A percentile compares a stretch with the other conserved stretches of the same genome.
Conservation (phyloP, 768 basidiomycete species). For the Candolleomyces aberdarensis region DNA sequence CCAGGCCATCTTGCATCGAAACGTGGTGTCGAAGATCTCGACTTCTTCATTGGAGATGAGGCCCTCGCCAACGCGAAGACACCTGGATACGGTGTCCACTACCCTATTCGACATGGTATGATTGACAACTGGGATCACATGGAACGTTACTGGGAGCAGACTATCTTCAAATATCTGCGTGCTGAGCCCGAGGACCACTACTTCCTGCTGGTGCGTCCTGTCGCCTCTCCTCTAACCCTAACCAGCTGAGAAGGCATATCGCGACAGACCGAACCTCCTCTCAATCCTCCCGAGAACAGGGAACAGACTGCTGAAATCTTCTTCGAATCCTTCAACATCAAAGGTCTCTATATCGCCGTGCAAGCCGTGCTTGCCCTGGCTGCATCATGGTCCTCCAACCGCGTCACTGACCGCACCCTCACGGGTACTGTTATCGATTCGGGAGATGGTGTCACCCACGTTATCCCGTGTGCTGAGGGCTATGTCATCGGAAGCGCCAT, state of each 20-base stretch:
- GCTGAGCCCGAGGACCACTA: constrained; percentile 99
- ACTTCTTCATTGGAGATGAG: constrained; percentile 99
- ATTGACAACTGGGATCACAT: constrained; percentile 99
- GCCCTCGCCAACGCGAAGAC: constrained; percentile 95
- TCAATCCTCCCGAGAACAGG: constrained; percentile 97
- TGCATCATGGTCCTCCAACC: constrained; percentile 93
- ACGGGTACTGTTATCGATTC: constrained; percentile 99
- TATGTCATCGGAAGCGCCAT: constrained; percentile 99
- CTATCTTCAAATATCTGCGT: constrained; percentile 98
- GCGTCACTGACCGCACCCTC: constrained; percentile 84
- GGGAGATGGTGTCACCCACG: constrained; percentile 98
- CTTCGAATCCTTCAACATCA: constrained; percentile 99
- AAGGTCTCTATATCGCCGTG: constrained; percentile 96
- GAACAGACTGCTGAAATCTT: constrained; percentile 99
- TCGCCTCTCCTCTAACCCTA: background rate
- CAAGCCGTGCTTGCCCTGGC: constrained; percentile 98
- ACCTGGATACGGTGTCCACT: constrained; percentile 88
- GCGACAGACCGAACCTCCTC: constrained; percentile 92
- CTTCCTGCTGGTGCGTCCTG: constrained; percentile 80
- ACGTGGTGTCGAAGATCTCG: constrained; percentile 96
- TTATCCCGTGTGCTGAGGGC: constrained; percentile 93
- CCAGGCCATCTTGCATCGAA: constrained; percentile 93
- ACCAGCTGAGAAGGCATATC: background rate
- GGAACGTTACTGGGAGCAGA: constrained; percentile 99
- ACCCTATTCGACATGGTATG: constrained; percentile 96